Conservation (phyloP, 805 yeast genomes). For the Metschnikowia lunata region DNA sequence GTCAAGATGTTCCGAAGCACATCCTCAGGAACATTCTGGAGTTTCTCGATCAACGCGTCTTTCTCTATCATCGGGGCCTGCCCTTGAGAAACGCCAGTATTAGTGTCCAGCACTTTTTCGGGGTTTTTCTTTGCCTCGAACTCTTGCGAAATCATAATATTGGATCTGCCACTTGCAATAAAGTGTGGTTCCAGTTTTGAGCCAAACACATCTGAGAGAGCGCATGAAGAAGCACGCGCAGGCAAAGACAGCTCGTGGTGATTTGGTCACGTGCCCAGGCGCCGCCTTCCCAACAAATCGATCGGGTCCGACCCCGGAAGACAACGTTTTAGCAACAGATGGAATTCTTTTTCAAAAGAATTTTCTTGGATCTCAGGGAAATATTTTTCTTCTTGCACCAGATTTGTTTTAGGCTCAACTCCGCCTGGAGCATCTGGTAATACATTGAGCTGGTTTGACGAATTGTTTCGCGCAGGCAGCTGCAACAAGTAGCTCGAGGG, state of each 20-base stretch:
- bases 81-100: background rate
- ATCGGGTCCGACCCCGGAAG: constrained; percentile 7
- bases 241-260: background rate
- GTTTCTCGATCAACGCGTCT: constrained; percentile 13
- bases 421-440: too few species aligned
- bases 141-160: too few species aligned
- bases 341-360: background rate
- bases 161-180: too few species aligned
- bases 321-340: constrained; percentile 5
- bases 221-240: too few species aligned
- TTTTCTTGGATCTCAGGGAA: too few species aligned
- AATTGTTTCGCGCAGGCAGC: too few species aligned
- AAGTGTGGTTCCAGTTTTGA: background rate
- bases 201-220: background rate
- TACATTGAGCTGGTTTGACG: too few species aligned
- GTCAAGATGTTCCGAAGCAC: constrained; percentile 25
- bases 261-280: constrained; percentile 9
- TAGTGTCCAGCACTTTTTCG: background rate
- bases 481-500: too few species aligned
- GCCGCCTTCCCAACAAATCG: constrained; percentile 9
- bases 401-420: too few species aligned
- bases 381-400: too few species aligned
- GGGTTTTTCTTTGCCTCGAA: too few species aligned
- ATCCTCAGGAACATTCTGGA: constrained; percentile 17
- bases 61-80: constrained; percentile 11